A percentile compares a stretch with the other conserved stretches of the same genome.
Evolutionary conservation across 2,329 filamentous ascomycete genomes (phyloP).

Genomic region (Didymella sp.): DNA sequence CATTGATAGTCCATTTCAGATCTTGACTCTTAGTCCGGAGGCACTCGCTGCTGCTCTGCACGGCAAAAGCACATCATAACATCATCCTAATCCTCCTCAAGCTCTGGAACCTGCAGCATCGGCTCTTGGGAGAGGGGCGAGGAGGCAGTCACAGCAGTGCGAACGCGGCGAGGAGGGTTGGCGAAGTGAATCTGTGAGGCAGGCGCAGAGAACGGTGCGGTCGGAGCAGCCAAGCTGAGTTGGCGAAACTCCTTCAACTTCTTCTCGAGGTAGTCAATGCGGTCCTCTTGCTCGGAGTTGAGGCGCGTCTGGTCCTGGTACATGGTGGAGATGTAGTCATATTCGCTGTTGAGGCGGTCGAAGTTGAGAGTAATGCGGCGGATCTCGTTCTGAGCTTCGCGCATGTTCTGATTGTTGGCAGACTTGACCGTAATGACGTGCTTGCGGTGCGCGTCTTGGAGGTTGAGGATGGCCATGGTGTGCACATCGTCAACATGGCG

Average conservation of each 20-base stretch:
- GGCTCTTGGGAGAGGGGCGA: neutral
- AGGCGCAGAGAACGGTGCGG: constrained; percentile 23
- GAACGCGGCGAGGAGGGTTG: constrained; percentile 18
- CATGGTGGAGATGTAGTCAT: constrained; percentile 22
- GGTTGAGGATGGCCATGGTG: constrained; percentile 9
- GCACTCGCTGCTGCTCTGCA: neutral
- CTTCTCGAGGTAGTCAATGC: constrained; percentile 40
- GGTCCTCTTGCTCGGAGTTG: constrained; percentile 35
- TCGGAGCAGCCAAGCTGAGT: neutral
- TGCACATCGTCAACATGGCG: constrained; percentile 8
- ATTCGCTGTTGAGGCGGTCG: constrained; percentile 21
- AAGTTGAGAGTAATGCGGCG: constrained; percentile 11
- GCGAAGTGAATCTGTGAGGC: constrained; percentile 22
- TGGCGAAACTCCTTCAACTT: constrained; percentile 34
- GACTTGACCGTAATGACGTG: constrained; percentile 12
- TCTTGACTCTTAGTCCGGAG: neutral
- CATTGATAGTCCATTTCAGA: neutral
- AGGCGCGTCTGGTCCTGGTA: constrained; percentile 26
- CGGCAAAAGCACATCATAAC: no score
- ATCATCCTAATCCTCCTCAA: constrained; percentile 12
- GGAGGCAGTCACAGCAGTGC: neutral
- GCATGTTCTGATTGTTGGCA: constrained; percentile 6
- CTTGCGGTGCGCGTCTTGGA: constrained; percentile 20
- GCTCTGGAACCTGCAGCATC: constrained; percentile 7
- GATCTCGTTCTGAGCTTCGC: constrained; percentile 13